Evolutionary conservation across 805 yeast species (phyloP), one percentile per base, ranked within the genome.

Genomic region (Saccharomycopsis lassenensis): DNA sequence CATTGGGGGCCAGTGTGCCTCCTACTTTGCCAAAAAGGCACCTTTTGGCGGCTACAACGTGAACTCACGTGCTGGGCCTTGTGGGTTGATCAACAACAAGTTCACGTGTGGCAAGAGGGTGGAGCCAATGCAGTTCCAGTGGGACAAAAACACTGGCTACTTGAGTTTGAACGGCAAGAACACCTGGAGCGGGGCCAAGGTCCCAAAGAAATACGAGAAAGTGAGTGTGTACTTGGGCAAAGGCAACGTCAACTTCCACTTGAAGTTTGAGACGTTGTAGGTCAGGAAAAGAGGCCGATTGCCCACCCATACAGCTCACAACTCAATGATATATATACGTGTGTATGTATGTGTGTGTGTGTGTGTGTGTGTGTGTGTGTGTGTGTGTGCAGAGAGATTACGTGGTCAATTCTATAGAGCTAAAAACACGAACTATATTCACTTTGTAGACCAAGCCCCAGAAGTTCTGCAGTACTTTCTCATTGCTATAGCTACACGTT

Each of bases 1-100:
- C 58, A 52, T 68, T 4, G 54, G 59, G 27, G 95, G 95, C 1
- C 73, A 91, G 0, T 89, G 96, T 56, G 97, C 95, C 4, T 74
- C 79, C 4, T 87, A 66, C 58, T 65, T 65, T 18, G 48, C 81
- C 18, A 50, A 56, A 22, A 66, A 74, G 36, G 71, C 79, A 22
- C 68, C 69, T 23, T 74, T 73, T 55, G 91, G 91, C 3, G 91
- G 91, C n/a, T 69, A 72, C 48, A 69, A 74, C 39, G 51, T 87
- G 30, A 65, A 65, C 41, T 69, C 91, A 1, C 71, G 83, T 26
- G 74, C 69, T 48, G 96, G 96, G 0, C 69, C 62, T 42, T 87
- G 96, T 59, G 77, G 74, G 2, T 45, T 77, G 3, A 41, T 12
- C 33, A 43, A 27, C 54, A 40, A 49, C 48, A 35, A 49, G 40